Base-by-base conservation (phyloP, 192 early-diverging fungal genomes). In the Coemansia sp. region DNA sequence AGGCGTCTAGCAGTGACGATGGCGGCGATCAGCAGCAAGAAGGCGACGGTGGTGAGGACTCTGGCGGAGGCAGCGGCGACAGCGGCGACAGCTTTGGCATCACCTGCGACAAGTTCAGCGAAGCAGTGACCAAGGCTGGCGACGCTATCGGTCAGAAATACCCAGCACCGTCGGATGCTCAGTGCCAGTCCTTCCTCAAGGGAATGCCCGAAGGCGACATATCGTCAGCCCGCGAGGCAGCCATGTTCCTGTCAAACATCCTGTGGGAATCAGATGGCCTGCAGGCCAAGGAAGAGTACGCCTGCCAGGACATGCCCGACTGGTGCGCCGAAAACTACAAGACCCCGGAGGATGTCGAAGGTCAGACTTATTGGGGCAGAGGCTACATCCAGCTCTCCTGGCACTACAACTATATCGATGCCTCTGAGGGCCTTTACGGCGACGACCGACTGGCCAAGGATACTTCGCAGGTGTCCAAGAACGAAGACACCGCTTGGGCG, bases 301-400 rank as follows among this genome's bases (percentile, higher is more conserved):
- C 52, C 17, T 83, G 82, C 62, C 42, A 69, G 56, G 65, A 67
- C 7, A 58, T 62, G 7, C 77, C 77, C 51, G 63, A 69, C 69
- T 69, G 67, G 73, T 81, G 73, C 45, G 69, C 78, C 0, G 69
- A 72, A 60, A 76, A 67, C 64, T 82, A 82, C 65, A 68, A 67
- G 61, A 73, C 72, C 11, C 67, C 74, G 17, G 72, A 67, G n/a
- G 73, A 73, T 48, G 52, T 61, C 14, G 16, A 71, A 0, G 83
- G 83, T 20, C 22, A 76, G 56, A 64, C 71, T 0, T 84, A 84
- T 61, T 80, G 71, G 71, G 83, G 83, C 38, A 75, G 83, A 33
- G 83, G 83, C 1, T 84, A 84, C 33, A 84, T 84, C 64, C 83
- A 84, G 61, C 75, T 84, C 2, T 64, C 83, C 6, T 84, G 83